Base-by-base conservation (phyloP, 2,329 filamentous ascomycete genomes). In the Paecilomyces niveus region DNA sequence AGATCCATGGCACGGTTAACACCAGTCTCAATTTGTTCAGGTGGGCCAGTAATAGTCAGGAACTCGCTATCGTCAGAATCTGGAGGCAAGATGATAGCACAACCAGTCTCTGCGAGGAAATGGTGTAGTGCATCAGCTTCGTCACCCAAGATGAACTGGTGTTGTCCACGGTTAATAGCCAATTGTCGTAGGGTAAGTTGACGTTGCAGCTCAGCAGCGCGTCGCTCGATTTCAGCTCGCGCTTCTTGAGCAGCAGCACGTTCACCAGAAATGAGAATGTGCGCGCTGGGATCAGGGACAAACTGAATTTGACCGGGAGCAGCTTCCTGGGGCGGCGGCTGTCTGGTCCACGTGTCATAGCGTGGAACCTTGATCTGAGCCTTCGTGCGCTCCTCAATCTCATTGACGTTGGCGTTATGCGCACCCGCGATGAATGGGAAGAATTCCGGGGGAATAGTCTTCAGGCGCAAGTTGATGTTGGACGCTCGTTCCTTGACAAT, bases 71-170 rank as follows among this genome's bases (percentile, higher is more conserved):
- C 89, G 56, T 90, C 86, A 24, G 88, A 85, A 26, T 81, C 81
- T 7, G 91, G 84, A 56, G 87, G 93, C 53, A 97, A 76, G 58
- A 97, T 84, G 60, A 97, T 88, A 51, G 89, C 85, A 74, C 94
- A 99, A 62, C 93, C 93, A 59, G 94, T 97, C 68, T 96, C 86
- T 53, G 87, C 83, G 63, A 97, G 86, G 79, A 99, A 97, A 53
- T 96, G 86, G 59, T 97, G 86, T 33, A 90, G 81, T 18, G 90
- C 86, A 61, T 89, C 83, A 61, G 90, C 92, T 61, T 87, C 84
- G 61, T 93, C 87, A 55, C 93, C 93, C 62, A 96, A 87, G 69
- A 99, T 94, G 79, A 97, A 97, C 72, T 96, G 92, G 72, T 97
- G 94, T 55, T 91, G 87, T 54, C 90, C 91, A 62, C 88, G 88